Base-by-base conservation (phyloP, 306 rosid genomes). In the Cucurbita moschata region DNA sequence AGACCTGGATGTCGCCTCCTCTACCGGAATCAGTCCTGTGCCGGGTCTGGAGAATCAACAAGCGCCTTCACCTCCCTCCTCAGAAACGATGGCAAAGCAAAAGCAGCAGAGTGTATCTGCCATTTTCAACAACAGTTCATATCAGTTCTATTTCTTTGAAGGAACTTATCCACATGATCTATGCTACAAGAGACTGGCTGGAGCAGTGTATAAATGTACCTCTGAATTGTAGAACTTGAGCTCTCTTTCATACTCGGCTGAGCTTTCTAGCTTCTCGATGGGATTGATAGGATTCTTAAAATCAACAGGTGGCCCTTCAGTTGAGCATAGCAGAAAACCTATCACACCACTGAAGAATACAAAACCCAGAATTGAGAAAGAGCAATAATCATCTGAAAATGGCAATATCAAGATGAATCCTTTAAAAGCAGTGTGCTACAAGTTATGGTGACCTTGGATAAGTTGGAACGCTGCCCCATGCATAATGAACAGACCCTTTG, bases 391-490 rank as follows among this genome's bases (percentile, higher is more conserved):
- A 7, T 62, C 23, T 62, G 47, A 62, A 62, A 62, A 37, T 38
- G 23, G 71, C 26, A 64, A 42, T 39, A 64, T 40, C 13, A 18
- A 64, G n/a, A 38, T 39, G 30, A 64, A 64, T 42, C 16, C 7
- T 42, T 64, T 39, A 62, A 16, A 56, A 19, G 38, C 4, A 21
- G 62, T 30, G 65, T 30, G 8, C 4, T 9, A 26, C 42, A 30
- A 26, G 38, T 59, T 14, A 43, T 65, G 51, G 65, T 65, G 35
- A 65, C 71, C 71, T 94, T 38, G 99, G 99, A 79, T 91, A 94
- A 14, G 99, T 94, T 9, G 99, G 99, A 76, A 91, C 99, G 77
- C 92, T 94, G 3, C 92, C 44, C 99, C 96, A 94, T 70, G 97
- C 99, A 84, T 94, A 94, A 71, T 81, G 84, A 8, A 89, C 97